Conservation (phyloP, 2,329 filamentous ascomycete species). For the Aspergillus ustus region DNA sequence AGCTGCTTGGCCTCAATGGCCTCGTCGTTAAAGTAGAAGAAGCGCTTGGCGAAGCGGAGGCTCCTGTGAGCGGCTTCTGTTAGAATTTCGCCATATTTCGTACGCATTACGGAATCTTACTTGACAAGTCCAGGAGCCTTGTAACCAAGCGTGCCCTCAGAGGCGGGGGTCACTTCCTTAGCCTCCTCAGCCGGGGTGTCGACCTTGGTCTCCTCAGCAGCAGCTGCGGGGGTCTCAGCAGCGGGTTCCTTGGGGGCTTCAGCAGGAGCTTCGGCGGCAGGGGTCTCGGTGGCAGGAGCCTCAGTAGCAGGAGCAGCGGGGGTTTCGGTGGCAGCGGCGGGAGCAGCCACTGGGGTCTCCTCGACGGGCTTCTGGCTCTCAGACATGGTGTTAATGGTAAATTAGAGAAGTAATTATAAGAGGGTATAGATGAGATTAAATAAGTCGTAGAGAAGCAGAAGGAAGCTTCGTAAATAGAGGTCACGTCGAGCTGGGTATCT, state of each 20-base stretch:
- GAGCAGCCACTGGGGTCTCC: slow-evolving; percentile 54
- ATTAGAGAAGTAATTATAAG: slow-evolving; percentile 28
- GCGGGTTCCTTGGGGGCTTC: slow-evolving; percentile 40
- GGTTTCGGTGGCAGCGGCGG: slow-evolving; percentile 42
- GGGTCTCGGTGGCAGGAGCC: slow-evolving; percentile 39
- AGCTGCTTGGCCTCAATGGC: slow-evolving; percentile 76
- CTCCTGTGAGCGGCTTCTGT: slow-evolving; percentile 60
- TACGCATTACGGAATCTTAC: slow-evolving; percentile 58
- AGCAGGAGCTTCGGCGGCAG: slow-evolving; percentile 34
- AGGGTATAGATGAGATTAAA: slow-evolving; percentile 24
- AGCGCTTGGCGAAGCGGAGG: slow-evolving; percentile 88
- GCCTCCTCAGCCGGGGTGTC: slow-evolving; percentile 45
- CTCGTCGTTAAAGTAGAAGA: slow-evolving; percentile 84
- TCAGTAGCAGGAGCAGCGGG: slow-evolving; percentile 43
- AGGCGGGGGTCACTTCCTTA: slow-evolving; percentile 65
- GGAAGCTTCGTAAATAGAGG: slow-evolving; percentile 25
- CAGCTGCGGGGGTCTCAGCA: slow-evolving; percentile 32
- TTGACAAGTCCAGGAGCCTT: slow-evolving; percentile 89
- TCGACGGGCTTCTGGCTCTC: slow-evolving; percentile 73
- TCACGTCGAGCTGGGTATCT: slow-evolving; percentile 30
- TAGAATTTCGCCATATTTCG: background rate
- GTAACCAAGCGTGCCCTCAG: slow-evolving; percentile 85
- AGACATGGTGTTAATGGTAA: slow-evolving; percentile 63
- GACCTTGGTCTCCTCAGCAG: slow-evolving; percentile 40
- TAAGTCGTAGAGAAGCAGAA: slow-evolving; percentile 24